Conservation (phyloP, 371 early-diverging fungal species). For the Gilbertella persicaria region DNA sequence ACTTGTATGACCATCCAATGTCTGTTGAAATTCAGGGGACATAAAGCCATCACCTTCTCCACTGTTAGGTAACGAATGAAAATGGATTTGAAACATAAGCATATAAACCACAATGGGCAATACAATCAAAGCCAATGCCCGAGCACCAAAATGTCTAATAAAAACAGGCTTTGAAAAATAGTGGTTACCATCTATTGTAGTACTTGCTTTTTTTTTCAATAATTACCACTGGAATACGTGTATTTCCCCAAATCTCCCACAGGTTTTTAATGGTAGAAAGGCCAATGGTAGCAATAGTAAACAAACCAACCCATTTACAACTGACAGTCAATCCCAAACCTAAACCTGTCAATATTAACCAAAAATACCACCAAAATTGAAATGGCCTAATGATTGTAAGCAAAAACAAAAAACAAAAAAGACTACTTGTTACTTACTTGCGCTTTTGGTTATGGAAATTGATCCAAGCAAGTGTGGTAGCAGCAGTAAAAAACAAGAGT, state of each 20-base stretch:
- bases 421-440: slow-evolving; percentile 6
- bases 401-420: background rate
- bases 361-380: slow-evolving; percentile 70
- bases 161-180: slow-evolving; percentile 40
- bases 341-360: slow-evolving; percentile 69
- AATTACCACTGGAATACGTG: slow-evolving; percentile 54
- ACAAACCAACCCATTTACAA: slow-evolving; percentile 91
- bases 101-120: slow-evolving; percentile 87
- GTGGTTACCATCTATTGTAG: background rate
- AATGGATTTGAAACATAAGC: slow-evolving; percentile 90
- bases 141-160: slow-evolving; percentile 71
- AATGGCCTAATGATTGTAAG: slow-evolving; percentile 52
- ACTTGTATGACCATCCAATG: slow-evolving; percentile 78
- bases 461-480: slow-evolving; percentile 76
- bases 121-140: slow-evolving; percentile 79
- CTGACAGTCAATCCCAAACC: slow-evolving; percentile 65
- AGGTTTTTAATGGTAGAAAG: slow-evolving; percentile 79
- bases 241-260: slow-evolving; percentile 85
- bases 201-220: background rate
- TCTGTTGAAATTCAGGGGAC: slow-evolving; percentile 91
- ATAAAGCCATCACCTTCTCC: slow-evolving; percentile 97
- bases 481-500: slow-evolving; percentile 81
- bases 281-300: slow-evolving; percentile 84
- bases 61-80: slow-evolving; percentile 71
- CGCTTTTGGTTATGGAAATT: slow-evolving; percentile 69